phyloP scores from a whole-genome alignment of 208 protist species.

The Jaenimonas drosophilae region DNA sequence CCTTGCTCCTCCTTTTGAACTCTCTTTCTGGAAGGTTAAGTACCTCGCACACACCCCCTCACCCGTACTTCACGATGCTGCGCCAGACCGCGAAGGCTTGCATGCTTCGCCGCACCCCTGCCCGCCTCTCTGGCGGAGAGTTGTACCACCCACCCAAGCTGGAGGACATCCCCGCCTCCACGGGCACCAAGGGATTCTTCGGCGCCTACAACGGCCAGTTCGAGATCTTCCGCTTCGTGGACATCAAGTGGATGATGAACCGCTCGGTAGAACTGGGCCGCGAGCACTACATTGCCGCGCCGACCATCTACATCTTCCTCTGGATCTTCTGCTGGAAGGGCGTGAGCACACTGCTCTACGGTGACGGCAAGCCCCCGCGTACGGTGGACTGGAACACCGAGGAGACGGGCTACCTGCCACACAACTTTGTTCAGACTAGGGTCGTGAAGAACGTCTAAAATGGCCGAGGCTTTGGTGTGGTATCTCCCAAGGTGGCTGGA shows the following conservation, averaged over 20 bases:
- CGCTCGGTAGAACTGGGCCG: slow-evolving; percentile 71
- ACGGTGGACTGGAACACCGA: slow-evolving; percentile 85
- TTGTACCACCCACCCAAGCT: slow-evolving; percentile 77
- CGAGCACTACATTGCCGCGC: slow-evolving; percentile 81
- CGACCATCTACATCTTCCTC: slow-evolving; percentile 69
- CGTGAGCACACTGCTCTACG: slow-evolving; percentile 57
- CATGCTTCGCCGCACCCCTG: slow-evolving; percentile 67
- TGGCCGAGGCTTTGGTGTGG: too few species aligned
- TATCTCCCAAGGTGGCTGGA: too few species aligned
- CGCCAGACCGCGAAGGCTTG: slow-evolving; percentile 52
- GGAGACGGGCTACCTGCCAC: slow-evolving; percentile 67
- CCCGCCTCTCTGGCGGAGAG: slow-evolving; percentile 65
- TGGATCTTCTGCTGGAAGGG: slow-evolving; percentile 86
- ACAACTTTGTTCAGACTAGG: slow-evolving; percentile 58
- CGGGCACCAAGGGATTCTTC: slow-evolving; percentile 64
- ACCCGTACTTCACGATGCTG: slow-evolving; percentile 36
- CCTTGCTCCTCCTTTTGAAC: slow-evolving; percentile 1
- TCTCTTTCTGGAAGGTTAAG: background rate
- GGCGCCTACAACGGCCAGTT: slow-evolving; percentile 61
- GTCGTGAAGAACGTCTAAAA: slow-evolving; percentile 47
- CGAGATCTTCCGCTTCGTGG: slow-evolving; percentile 54
- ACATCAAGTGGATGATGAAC: slow-evolving; percentile 90
- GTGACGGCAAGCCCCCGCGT: slow-evolving; percentile 77
- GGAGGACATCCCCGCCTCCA: slow-evolving; percentile 56
- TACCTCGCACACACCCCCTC: background rate